These are phyloP conservation scores for Gautieria morchelliformis DNA, from an alignment of 768 basidiomycete species.

Conservation along the genomic window DNA sequence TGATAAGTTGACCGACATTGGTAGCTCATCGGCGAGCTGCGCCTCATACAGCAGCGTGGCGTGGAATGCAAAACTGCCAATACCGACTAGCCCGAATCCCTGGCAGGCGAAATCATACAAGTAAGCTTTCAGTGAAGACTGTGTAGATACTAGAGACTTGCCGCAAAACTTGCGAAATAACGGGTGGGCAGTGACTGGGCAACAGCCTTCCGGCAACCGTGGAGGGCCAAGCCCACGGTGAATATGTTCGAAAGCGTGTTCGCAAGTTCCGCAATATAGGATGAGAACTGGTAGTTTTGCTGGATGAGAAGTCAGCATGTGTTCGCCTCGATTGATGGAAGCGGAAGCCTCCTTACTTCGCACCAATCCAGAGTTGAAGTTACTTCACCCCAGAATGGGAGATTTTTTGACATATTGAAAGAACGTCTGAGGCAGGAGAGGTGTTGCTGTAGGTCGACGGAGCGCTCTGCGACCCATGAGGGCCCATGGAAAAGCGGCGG, in stretches of 20 bases:
- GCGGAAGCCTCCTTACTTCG: constrained; percentile 34
- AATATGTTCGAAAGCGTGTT: constrained; percentile 68
- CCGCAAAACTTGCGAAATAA: constrained; percentile 25
- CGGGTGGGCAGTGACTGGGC: constrained; percentile 26
- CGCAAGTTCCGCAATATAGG: constrained; percentile 68
- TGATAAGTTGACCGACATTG: constrained; percentile 36
- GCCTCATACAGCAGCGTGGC: constrained; percentile 67
- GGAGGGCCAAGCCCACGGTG: constrained; percentile 42
- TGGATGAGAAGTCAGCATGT: constrained; percentile 19
- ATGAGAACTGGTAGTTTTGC: constrained; percentile 71
- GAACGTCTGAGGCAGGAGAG: no score
- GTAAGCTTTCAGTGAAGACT: background rate
- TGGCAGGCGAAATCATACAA: constrained; percentile 17
- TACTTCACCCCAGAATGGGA: constrained; percentile 44
- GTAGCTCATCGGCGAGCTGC: constrained; percentile 74
- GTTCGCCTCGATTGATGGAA: background rate
- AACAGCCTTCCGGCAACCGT: constrained; percentile 28
- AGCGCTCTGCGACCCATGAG: no score
- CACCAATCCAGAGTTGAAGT: constrained; percentile 72
- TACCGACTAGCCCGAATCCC: constrained; percentile 62
- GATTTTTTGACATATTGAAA: background rate
- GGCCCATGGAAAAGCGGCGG: background rate
- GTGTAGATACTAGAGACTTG: constrained; percentile 14
- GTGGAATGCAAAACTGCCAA: constrained; percentile 74
- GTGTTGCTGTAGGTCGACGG: no score